Conservation (phyloP, 1,139 yeast genomes). For the Diutina rugosa region DNA sequence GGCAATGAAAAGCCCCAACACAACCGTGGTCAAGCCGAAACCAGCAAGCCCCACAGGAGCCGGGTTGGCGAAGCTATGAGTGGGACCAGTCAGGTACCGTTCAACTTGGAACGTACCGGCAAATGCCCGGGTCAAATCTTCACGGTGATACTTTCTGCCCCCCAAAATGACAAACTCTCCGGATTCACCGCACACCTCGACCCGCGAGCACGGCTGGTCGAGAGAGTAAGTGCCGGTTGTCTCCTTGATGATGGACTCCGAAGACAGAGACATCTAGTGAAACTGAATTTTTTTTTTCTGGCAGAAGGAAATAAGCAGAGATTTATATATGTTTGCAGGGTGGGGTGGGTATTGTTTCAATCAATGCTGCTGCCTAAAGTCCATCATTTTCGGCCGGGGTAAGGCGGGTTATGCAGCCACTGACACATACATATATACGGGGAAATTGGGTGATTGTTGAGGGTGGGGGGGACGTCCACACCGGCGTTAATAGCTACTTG, state of each 20-base stretch:
- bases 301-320: not conserved
- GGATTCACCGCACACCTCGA: not conserved
- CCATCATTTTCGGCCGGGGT: not conserved
- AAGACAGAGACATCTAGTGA: not conserved
- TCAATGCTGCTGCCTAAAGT: not conserved
- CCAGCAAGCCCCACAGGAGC: conserved; percentile 8
- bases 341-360: not conserved
- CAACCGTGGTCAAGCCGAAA: conserved; percentile 7
- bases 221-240: not conserved
- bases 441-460: not conserved
- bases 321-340: not conserved
- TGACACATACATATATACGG: not conserved
- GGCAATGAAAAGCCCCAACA: conserved; percentile 5
- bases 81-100: conserved; percentile 4
- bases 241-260: not conserved
- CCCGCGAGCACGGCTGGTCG: not conserved
- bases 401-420: not conserved
- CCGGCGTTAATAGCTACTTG: not conserved
- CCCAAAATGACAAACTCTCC: conserved; percentile 6
- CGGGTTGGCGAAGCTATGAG: conserved; percentile 7
- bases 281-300: no score
- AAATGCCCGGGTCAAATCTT: conserved; percentile 8
- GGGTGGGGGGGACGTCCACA: no score
- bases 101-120: conserved; percentile 7
- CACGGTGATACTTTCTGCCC: conserved; percentile 5